Evolutionary conservation across 208 protist genomes (phyloP).

Genomic region (Trypanosoma platydactyli): DNA sequence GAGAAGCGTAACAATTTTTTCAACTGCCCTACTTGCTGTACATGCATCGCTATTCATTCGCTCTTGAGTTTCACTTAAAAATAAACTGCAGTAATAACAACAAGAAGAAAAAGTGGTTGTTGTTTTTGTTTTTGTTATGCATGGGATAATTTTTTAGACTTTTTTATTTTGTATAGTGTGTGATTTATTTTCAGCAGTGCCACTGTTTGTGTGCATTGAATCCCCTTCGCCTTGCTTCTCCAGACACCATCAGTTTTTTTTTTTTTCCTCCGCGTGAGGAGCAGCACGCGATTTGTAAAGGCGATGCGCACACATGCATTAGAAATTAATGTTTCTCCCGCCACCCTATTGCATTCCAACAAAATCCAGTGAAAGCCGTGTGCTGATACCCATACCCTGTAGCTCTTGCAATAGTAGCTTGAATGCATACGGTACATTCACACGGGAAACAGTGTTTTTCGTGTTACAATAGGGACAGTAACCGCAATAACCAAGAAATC

Average conservation of each 20-base stretch:
- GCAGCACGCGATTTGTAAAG: not conserved
- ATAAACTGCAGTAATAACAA: slow-evolving; percentile 13
- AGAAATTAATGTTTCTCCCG: no score
- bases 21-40: not conserved
- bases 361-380: slow-evolving; percentile 25
- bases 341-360: slow-evolving; percentile 15
- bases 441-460: slow-evolving; percentile 61
- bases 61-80: not conserved
- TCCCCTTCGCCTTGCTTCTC: no score
- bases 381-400: slow-evolving; percentile 62
- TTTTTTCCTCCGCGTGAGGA: no score
- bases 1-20: not conserved
- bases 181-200: no score
- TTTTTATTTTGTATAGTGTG: no score
- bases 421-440: slow-evolving; percentile 99
- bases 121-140: no score
- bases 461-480: slow-evolving; percentile 96
- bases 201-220: no score
- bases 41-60: slow-evolving; percentile 5
- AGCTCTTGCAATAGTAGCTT: slow-evolving; percentile 99
- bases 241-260: no score
- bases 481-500: slow-evolving; percentile 86
- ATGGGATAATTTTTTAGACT: no score
- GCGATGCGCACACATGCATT: not conserved
- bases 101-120: not conserved